A percentile compares a stretch with the other conserved stretches of the same genome.
Conservation (phyloP, 2,329 filamentous ascomycete genomes). For the Nemania sp. region DNA sequence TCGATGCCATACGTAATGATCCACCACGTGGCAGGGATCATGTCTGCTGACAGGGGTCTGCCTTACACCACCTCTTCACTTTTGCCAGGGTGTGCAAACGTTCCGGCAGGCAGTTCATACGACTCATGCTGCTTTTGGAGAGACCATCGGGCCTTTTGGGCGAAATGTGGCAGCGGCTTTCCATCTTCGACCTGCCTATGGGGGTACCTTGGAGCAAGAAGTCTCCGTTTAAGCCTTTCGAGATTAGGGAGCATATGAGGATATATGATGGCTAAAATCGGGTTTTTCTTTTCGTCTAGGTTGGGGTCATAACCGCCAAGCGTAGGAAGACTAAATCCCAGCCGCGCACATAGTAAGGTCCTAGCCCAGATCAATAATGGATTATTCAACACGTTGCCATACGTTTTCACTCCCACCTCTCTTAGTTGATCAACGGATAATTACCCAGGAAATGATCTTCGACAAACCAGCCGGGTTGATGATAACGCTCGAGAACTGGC, state of each 20-base stretch:
- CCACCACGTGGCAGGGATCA: conserved; percentile 23
- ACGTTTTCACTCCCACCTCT: no score
- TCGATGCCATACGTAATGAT: conserved; percentile 11
- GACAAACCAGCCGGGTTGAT: no score
- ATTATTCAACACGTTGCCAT: no score
- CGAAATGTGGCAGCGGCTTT: conserved; percentile 8
- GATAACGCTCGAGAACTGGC: no score
- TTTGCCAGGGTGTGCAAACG: conserved; percentile 13
- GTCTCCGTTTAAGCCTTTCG: conserved; percentile 12
- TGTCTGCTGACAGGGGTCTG: conserved; percentile 6
- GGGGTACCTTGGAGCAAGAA: not conserved
- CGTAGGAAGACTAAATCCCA: not conserved
- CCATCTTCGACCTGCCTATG: not conserved
- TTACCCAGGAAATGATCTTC: no score
- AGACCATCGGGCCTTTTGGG: conserved; percentile 18
- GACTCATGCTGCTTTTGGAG: conserved; percentile 1
- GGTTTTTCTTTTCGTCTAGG: not conserved
- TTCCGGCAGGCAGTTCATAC: conserved; percentile 22
- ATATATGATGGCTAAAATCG: not conserved
- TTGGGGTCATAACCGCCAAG: not conserved
- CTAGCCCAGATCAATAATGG: no score
- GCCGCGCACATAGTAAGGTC: no score
- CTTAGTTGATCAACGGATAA: no score
- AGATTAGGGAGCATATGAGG: not conserved
- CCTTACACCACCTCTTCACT: conserved; percentile 3